Base-by-base conservation (phyloP, 179 eudicot genomes). In the Patellifolia procumbens region DNA sequence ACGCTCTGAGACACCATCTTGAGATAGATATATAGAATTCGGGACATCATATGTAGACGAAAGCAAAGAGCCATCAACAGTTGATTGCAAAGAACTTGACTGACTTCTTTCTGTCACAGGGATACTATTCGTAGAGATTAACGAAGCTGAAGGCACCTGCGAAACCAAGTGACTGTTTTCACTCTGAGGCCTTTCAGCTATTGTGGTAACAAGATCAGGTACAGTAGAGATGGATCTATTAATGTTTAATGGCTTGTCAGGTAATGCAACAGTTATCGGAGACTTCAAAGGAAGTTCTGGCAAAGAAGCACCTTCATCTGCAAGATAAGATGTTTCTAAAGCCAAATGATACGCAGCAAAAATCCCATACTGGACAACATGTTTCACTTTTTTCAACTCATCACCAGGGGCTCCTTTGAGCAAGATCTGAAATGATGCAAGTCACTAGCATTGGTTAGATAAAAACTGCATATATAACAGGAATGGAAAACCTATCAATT, bases 261-360 rank as follows among this genome's bases (percentile, higher is more conserved):
- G 84, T 55, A 84, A 80, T 48, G 85, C 75, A 77, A 81, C 83
- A 76, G 83, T 77, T 31, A 85, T 79, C 8, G 85, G 85, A 70
- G 85, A 84, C 76, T 82, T 86, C 56, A 82, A 48, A 72, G 89
- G 81, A 80, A 74, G 80, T 73, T 77, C 85, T 46, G 89, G 89
- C 61, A 86, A 37, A 43, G 87, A 86, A 48, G 89, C 87, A 49
- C 89, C 89, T 76, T 86, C 87, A 76, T 86, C 89, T 1, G 84
- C 89, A 49, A 86, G 89, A 77, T 82, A 86, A 24, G 87, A 84
- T 56, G 87, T 86, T 82, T 86, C 89, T 68, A 84, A 69, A 70
- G 87, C 87, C 81, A 86, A 76, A 78, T 86, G 86, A 84, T 84
- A 84, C 35, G 89, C 89, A 75, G 87, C 87, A 76, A 86, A 86